Evolutionary conservation across 2,329 filamentous ascomycete genomes (phyloP).

Genomic region (Sclerotinia glacialis): DNA sequence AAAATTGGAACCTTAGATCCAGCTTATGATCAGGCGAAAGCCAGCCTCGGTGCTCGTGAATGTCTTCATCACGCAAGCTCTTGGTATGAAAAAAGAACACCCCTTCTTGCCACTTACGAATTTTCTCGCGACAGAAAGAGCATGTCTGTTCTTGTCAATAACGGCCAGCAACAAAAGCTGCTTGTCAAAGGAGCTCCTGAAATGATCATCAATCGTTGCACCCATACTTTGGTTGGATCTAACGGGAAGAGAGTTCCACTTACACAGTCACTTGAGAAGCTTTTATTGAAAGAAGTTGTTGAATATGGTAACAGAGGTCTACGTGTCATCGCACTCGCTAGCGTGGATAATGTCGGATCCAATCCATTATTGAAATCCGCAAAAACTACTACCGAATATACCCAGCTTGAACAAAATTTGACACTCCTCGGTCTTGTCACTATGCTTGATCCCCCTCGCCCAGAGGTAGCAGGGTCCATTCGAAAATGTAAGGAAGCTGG

Average conservation of each 20-base stretch:
- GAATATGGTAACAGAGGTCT: slow-evolving; percentile 91
- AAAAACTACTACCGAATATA: slow-evolving; percentile 80
- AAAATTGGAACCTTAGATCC: slow-evolving; percentile 75
- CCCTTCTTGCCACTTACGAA: slow-evolving; percentile 83
- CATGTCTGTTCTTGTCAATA: slow-evolving; percentile 91
- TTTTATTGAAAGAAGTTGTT: slow-evolving; percentile 76
- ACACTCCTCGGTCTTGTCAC: slow-evolving; percentile 90
- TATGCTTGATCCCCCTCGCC: slow-evolving; percentile 95
- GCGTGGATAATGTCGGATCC: slow-evolving; percentile 69
- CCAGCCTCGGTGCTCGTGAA: slow-evolving; percentile 50
- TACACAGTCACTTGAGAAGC: slow-evolving; percentile 62
- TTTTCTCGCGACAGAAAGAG: slow-evolving; percentile 98
- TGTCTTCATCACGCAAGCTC: slow-evolving; percentile 78
- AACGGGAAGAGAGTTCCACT: slow-evolving; percentile 75
- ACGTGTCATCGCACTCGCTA: slow-evolving; percentile 90
- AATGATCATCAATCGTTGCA: slow-evolving; percentile 88
- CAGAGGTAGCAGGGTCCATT: slow-evolving; percentile 84
- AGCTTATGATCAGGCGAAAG: slow-evolving; percentile 50
- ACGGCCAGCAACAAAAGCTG: slow-evolving; percentile 69
- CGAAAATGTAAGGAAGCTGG: slow-evolving; percentile 86
- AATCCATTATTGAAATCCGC: slow-evolving; percentile 70
- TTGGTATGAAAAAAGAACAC: slow-evolving; percentile 74
- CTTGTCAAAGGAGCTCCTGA: slow-evolving; percentile 97
- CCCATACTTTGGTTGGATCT: slow-evolving; percentile 72
- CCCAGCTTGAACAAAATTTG: slow-evolving; percentile 86